phyloP scores from a whole-genome alignment of 73 alveolate genomes.

The Halteria grandinella region DNA sequence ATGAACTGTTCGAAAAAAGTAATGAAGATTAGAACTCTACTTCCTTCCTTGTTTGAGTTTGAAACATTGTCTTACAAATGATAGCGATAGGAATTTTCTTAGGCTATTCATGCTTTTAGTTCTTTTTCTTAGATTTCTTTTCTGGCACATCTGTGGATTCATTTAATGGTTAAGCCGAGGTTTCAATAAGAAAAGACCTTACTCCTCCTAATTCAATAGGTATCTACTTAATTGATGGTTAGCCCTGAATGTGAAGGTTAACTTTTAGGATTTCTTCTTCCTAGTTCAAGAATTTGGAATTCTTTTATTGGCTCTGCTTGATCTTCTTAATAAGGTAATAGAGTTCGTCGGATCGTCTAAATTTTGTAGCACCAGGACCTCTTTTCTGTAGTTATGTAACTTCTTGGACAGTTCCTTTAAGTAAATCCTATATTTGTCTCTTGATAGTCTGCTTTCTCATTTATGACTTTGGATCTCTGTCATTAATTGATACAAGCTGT shows the following conservation, averaged over 20 bases:
- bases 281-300: too few species aligned
- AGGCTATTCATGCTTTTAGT: too few species aligned
- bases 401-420: too few species aligned
- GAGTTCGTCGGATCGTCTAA: constrained; percentile 45
- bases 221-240: constrained; percentile 22
- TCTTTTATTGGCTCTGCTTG: constrained; percentile 12
- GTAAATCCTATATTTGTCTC: not conserved
- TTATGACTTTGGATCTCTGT: constrained; percentile 23
- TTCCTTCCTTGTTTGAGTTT: constrained; percentile 31
- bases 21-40: constrained; percentile 31
- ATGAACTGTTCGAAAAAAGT: constrained; percentile 1
- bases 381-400: not conserved
- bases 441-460: constrained; percentile 9
- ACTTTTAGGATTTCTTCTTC: constrained; percentile 56
- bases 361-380: constrained; percentile 37
- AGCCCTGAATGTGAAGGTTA: constrained; percentile 48
- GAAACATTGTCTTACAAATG: constrained; percentile 20
- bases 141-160: too few species aligned
- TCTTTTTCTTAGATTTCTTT: too few species aligned
- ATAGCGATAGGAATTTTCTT: constrained; percentile 45
- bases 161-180: too few species aligned
- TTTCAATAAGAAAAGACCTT: constrained; percentile 31
- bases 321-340: constrained; percentile 21
- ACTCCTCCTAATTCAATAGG: constrained; percentile 68
- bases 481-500: too few species aligned